These are phyloP conservation scores for Russula olivacea DNA, from an alignment of 768 basidiomycete genomes.

Conservation along the genomic window DNA sequence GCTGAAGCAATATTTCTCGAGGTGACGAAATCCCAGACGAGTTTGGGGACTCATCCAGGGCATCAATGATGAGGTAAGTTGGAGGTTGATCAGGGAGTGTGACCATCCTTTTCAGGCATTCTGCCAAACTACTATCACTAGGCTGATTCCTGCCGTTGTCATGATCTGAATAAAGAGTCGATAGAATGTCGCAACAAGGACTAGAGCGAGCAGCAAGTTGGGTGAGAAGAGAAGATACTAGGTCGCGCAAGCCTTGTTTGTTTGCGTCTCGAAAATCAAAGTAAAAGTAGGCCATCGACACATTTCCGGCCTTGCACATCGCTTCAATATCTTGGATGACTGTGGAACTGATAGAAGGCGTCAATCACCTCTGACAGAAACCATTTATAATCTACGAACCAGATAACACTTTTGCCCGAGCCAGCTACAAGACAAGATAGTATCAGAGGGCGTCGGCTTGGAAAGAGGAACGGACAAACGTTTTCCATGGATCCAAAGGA, in stretches of 20 bases:
- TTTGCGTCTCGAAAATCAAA: neutral
- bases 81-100: neutral
- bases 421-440: neutral
- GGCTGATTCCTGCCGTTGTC: neutral
- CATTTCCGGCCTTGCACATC: neutral
- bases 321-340: neutral
- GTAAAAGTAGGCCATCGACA: slow-evolving; percentile 1
- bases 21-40: neutral
- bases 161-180: neutral
- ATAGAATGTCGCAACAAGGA: neutral
- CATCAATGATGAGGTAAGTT: slow-evolving; percentile 2
- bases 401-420: slow-evolving; percentile 7
- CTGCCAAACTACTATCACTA: neutral
- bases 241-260: neutral
- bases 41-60: neutral
- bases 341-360: neutral
- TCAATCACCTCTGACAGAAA: neutral
- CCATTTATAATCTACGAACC: neutral
- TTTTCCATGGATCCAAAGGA: slow-evolving; percentile 10
- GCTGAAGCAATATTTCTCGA: neutral
- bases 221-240: neutral
- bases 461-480: neutral
- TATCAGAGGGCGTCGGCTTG: neutral
- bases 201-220: neutral
- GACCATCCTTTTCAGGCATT: slow-evolving; percentile 10